phyloP scores from a whole-genome alignment of 768 basidiomycete genomes.

The Dendrothele bispora region DNA sequence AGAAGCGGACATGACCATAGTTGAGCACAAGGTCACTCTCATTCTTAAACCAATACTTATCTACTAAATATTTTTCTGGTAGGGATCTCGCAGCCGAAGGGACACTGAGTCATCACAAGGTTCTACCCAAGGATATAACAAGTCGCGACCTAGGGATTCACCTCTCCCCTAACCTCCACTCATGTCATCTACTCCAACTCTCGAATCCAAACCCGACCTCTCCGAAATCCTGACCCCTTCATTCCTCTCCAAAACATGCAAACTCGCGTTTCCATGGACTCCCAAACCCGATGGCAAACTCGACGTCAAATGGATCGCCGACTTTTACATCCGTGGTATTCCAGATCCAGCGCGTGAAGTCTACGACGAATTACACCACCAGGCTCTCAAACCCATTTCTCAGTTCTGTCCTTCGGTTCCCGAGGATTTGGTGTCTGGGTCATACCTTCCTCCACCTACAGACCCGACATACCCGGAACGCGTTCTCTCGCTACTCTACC shows the following conservation, averaged over 20 bases:
- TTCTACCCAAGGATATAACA: too few relatives aligned
- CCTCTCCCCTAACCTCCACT: too few relatives aligned
- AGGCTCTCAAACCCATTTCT: conserved; percentile 10
- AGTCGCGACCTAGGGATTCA: too few relatives aligned
- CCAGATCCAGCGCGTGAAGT: conserved; percentile 8
- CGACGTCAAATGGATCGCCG: conserved; percentile 1
- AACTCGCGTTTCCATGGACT: conserved; percentile 8
- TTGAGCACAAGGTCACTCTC: too few relatives aligned
- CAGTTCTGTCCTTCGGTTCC: conserved; percentile 1
- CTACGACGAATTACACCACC: conserved; percentile 8
- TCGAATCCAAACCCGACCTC: conserved; percentile 4
- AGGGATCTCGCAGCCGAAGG: too few relatives aligned
- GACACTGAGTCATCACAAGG: too few relatives aligned
- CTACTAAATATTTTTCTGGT: too few relatives aligned
- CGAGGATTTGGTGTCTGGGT: neutral
- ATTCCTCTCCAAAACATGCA: conserved; percentile 1
- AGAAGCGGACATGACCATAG: too few relatives aligned
- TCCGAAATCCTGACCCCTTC: conserved; percentile 8
- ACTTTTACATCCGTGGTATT: conserved; percentile 2
- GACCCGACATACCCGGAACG: conserved; percentile 7
- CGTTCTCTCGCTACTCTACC: conserved; percentile 7
- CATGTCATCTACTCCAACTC: too few relatives aligned
- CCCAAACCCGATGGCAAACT: conserved; percentile 4
- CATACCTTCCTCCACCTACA: conserved; percentile 2
- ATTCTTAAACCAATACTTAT: too few relatives aligned